A percentile compares a stretch with the other conserved stretches of the same genome.
phyloP scores from a whole-genome alignment of 2,329 filamentous ascomycete species.

The Phialocephala sp. region DNA sequence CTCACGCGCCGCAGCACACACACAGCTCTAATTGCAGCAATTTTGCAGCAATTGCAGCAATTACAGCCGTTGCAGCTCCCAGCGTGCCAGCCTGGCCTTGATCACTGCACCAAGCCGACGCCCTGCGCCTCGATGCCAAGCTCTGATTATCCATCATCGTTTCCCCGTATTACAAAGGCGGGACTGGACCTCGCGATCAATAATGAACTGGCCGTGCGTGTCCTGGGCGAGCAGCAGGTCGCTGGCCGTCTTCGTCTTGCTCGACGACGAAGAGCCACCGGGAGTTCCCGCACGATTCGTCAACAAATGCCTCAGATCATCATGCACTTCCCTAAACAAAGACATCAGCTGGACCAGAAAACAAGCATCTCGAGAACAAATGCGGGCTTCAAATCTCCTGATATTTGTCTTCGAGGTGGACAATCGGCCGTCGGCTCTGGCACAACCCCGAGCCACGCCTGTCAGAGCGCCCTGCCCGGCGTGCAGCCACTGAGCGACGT shows the following conservation, averaged over 20 bases:
- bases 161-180: conserved; percentile 4
- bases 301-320: conserved; percentile 28
- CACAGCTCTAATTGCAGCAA: not conserved
- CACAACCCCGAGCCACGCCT: conserved; percentile 2
- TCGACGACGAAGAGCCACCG: conserved; percentile 14
- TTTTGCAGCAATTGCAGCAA: too few relatives aligned
- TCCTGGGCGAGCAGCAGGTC: not conserved
- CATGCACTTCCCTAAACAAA: conserved; percentile 18
- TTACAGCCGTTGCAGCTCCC: too few relatives aligned
- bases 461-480: too few relatives aligned
- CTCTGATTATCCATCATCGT: conserved; percentile 12
- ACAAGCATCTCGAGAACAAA: conserved; percentile 6
- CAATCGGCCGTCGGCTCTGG: conserved; percentile 5
- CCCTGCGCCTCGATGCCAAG: conserved; percentile 9
- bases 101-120: not conserved
- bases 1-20: conserved; percentile 6
- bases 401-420: not conserved
- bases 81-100: not conserved
- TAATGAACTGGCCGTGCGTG: conserved; percentile 4
- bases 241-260: not conserved
- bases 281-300: conserved; percentile 19
- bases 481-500: not conserved
- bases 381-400: conserved; percentile 13
- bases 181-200: conserved; percentile 16
- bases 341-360: conserved; percentile 20